Base-by-base conservation (phyloP, 2,329 filamentous ascomycete genomes). In the Ophiosphaerella herpotricha region DNA sequence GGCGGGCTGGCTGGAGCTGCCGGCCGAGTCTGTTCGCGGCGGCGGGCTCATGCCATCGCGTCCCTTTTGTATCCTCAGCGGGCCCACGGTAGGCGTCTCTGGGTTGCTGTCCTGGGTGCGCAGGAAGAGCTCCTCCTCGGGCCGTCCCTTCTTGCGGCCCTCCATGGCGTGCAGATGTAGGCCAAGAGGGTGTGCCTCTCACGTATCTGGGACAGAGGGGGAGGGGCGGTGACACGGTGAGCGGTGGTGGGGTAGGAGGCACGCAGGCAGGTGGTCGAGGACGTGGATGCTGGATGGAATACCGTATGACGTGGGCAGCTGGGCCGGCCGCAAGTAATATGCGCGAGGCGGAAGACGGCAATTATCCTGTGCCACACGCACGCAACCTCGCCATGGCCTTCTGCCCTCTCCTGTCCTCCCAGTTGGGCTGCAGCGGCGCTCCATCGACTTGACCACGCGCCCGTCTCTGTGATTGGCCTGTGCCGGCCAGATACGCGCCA, bases 61-160 rank as follows among this genome's bases (percentile, higher is more conserved):
- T 0, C 55, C 57, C 74, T 95, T 95, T 77, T 87, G 87, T 71
- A 96, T 95, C 67, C 90, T 85, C 74, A 96, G 75, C 52, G 91
- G 91, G 65, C 89, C 89, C 61, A 96, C 83, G 14, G 89, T 90
- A 50, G 91, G 89, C 64, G 89, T 91, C 64, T 91, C 85, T 39
- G 75, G 73, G 47, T 74, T 76, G 29, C 29, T 42, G 43, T 72
- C 64, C 31, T 58, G 43, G 68, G 75, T 48, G 37, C 80, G 74
- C 58, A 95, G 82, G 77, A 95, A 93, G 78, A 95, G 87, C 80
- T 93, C 90, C 74, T 91, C 87, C 26, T 91, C 88, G 23, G 87
- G 84, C 61, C 87, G 79, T 64, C 87, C 87, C 68, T 87, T 85
- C 63, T 75, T 78, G 67, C 75, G 66, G 70, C 71, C 73, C 70